phyloP scores from a whole-genome alignment of 257 asterid species.

The Marsdenia floribunda region DNA sequence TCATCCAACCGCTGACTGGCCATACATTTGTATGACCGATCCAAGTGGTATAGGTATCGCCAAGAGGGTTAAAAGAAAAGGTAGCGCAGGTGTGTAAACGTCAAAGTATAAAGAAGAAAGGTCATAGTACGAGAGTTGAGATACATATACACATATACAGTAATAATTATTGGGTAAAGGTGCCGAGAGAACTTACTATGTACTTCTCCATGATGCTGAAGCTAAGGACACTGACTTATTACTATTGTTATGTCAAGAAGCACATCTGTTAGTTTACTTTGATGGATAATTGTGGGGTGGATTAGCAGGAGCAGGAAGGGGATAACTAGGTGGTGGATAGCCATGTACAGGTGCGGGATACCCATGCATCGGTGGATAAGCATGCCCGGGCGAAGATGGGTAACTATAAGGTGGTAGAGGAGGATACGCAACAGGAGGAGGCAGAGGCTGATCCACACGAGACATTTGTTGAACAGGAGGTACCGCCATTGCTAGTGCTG shows the following conservation, averaged over 20 bases:
- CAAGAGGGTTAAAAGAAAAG: background rate
- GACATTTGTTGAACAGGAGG: slow-evolving; percentile 40
- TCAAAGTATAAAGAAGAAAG: background rate
- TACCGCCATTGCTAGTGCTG: slow-evolving; percentile 24
- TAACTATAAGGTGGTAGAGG: slow-evolving; percentile 21
- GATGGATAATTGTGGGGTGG: slow-evolving; percentile 2
- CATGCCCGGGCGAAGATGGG: slow-evolving; percentile 14
- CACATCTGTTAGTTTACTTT: background rate
- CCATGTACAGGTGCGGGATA: slow-evolving; percentile 16
- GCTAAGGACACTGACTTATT: background rate
- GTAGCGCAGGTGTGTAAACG: background rate
- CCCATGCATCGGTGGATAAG: background rate
- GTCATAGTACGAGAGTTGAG: background rate
- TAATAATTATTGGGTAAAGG: background rate
- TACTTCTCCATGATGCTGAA: background rate
- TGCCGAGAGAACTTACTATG: background rate
- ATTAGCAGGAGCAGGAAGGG: slow-evolving; percentile 15
- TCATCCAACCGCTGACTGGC: background rate
- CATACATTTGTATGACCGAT: background rate
- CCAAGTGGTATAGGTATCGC: background rate
- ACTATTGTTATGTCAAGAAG: background rate
- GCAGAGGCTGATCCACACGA: slow-evolving; percentile 27
- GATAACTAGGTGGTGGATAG: slow-evolving; percentile 23
- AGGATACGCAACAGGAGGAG: slow-evolving; percentile 29
- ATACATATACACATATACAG: background rate